phyloP scores from a whole-genome alignment of 345 rosid genomes.

The Corchorus olitorius region DNA sequence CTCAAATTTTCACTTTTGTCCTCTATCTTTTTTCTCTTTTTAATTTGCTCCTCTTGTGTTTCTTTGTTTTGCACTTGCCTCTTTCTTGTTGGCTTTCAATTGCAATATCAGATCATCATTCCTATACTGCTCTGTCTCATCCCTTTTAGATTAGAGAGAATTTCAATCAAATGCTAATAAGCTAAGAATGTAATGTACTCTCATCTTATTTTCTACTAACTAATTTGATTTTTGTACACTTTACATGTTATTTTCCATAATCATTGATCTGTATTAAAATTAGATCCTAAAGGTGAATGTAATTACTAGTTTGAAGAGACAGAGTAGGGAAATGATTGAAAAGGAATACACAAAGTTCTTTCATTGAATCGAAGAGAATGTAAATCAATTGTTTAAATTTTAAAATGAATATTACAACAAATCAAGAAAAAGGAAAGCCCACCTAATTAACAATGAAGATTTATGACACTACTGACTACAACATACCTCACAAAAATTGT shows the following conservation, averaged over 20 bases:
- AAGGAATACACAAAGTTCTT: neutral
- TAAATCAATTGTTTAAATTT: constrained; percentile 10
- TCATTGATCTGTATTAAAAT: no score
- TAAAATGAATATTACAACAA: constrained; percentile 15
- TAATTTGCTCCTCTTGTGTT: neutral
- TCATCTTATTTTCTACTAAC: no score
- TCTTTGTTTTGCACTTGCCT: no score
- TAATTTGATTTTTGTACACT: no score
- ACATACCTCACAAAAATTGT: neutral
- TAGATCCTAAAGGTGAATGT: no score
- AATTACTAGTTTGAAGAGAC: neutral
- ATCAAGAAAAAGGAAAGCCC: neutral
- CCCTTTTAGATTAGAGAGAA: no score
- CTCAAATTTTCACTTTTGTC: neutral
- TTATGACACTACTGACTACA: neutral
- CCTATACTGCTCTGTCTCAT: no score
- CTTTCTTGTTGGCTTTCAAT: no score
- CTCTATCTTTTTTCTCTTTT: neutral
- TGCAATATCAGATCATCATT: neutral
- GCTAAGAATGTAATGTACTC: no score
- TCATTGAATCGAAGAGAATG: neutral
- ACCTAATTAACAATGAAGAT: neutral
- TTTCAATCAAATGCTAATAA: no score
- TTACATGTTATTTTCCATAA: no score
- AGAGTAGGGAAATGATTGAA: neutral